Evolutionary conservation across 2,329 filamentous ascomycete species (phyloP), one percentile per base, ranked within the genome.

Genomic region (Colletotrichum viniferum): DNA sequence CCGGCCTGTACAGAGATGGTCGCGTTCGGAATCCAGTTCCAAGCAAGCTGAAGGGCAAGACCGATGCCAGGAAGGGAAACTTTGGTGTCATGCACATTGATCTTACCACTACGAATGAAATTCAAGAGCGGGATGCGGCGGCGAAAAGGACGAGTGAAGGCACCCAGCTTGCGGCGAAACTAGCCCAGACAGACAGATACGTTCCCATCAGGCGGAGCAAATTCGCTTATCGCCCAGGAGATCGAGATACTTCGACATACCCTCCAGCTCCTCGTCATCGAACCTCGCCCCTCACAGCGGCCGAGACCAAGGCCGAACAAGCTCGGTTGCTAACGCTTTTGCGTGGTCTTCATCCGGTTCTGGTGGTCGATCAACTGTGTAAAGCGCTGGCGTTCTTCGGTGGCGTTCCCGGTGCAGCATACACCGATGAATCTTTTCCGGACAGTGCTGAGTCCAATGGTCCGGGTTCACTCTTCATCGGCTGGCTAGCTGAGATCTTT

Each of bases 81-180:
- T 93, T 93, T 80, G 86, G 87, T 61, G 90, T 93, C 55, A 92
- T 93, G 88, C 90, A 92, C 72, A 92, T 93, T 85, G 87, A 89
- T 38, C 84, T 90, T 30, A 79, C 80, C 26, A 84, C 84, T 71
- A 86, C 83, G 80, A 83, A 85, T 76, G 86, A 88, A 73, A 86
- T 87, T 52, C 84, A 88, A 66, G 85, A 88, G 55, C 85, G 89
- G 63, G 87, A 89, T 79, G 87, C 88, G 67, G 88, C 90, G 61
- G 91, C 91, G 7, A 91, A 92, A 81, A 88, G 90, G 66, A 89
- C 90, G 14, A 93, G 91, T 79, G 91, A 93, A 80, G 89, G 87
- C 78, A 92, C 91, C 14, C 90, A 88, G 61, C 85, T 89, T 68
- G 90, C 90, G 55, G 91, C 91, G 43, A 89, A 86, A 79, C 83